A percentile compares a stretch with the other conserved stretches of the same genome.
Evolutionary conservation across 192 early-diverging fungal species (phyloP).

Genomic region (Coemansia sp.): DNA sequence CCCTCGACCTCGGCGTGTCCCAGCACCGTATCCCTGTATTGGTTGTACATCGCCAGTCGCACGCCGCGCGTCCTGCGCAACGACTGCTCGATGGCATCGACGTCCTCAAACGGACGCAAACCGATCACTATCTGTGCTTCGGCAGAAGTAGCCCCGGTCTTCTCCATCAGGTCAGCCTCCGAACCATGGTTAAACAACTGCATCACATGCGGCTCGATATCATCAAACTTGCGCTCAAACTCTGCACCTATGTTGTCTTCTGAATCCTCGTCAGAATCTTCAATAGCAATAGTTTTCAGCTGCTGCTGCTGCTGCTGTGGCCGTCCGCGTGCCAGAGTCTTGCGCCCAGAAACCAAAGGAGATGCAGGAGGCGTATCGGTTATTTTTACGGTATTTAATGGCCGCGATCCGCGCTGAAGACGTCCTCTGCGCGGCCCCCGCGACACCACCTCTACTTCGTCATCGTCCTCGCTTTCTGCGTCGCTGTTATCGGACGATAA

Average conservation of each 20-base stretch:
- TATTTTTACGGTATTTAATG: background rate
- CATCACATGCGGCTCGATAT: slow-evolving; percentile 43
- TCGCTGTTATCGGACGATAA: slow-evolving; percentile 19
- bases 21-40: slow-evolving; percentile 46
- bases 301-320: background rate
- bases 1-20: slow-evolving; percentile 54
- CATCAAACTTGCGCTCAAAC: slow-evolving; percentile 26
- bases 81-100: slow-evolving; percentile 54
- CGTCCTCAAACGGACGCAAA: slow-evolving; percentile 62
- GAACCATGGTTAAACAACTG: slow-evolving; percentile 38
- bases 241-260: background rate
- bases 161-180: slow-evolving; percentile 33
- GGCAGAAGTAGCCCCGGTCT: slow-evolving; percentile 31
- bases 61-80: slow-evolving; percentile 61
- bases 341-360: slow-evolving; percentile 1
- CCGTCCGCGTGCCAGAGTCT: slow-evolving; percentile 14
- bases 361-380: slow-evolving; percentile 8
- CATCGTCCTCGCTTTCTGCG: slow-evolving; percentile 15
- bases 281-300: background rate
- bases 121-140: slow-evolving; percentile 47
- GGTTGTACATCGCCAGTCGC: slow-evolving; percentile 61
- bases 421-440: slow-evolving; percentile 17
- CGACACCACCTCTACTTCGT: background rate
- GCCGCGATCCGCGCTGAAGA: slow-evolving; percentile 37
- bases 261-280: slow-evolving; percentile 18